These are phyloP conservation scores for Spinellus fusiger DNA, from an alignment of 192 early-diverging fungal species.

Conservation along the genomic window DNA sequence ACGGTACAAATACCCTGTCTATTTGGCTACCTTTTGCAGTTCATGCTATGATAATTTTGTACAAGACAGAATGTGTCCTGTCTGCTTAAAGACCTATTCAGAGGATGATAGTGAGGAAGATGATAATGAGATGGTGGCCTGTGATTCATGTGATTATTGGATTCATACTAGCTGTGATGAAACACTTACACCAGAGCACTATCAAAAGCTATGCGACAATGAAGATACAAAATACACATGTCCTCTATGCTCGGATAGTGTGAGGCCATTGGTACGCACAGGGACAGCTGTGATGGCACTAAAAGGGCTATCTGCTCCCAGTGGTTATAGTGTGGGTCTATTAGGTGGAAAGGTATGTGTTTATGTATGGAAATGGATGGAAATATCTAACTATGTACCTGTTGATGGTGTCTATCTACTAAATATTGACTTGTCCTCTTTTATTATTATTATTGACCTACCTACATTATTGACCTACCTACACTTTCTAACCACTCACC, in stretches of 20 bases:
- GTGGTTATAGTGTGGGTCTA: slow-evolving; percentile 20
- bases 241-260: slow-evolving; percentile 39
- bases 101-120: slow-evolving; percentile 40
- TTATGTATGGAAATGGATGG: background rate
- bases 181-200: slow-evolving; percentile 41
- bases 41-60: slow-evolving; percentile 44
- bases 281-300: slow-evolving; percentile 21
- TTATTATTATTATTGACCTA: too few relatives aligned
- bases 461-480: too few relatives aligned
- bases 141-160: slow-evolving; percentile 59
- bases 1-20: slow-evolving; percentile 40
- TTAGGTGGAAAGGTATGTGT: slow-evolving; percentile 32
- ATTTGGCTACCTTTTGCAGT: slow-evolving; percentile 52
- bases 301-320: slow-evolving; percentile 19
- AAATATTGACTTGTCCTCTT: too few relatives aligned
- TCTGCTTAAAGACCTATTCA: slow-evolving; percentile 49
- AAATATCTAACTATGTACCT: too few relatives aligned
- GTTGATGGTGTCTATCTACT: too few relatives aligned
- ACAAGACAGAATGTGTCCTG: slow-evolving; percentile 52
- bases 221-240: slow-evolving; percentile 51
- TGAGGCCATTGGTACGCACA: slow-evolving; percentile 20
- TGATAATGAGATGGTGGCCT: slow-evolving; percentile 57
- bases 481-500: background rate
- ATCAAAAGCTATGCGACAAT: slow-evolving; percentile 47
- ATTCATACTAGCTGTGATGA: slow-evolving; percentile 52